A percentile compares a stretch with the other conserved stretches of the same genome.
Evolutionary conservation across 768 basidiomycete genomes (phyloP).

Genomic region (Lactifluus hygrophoroides): DNA sequence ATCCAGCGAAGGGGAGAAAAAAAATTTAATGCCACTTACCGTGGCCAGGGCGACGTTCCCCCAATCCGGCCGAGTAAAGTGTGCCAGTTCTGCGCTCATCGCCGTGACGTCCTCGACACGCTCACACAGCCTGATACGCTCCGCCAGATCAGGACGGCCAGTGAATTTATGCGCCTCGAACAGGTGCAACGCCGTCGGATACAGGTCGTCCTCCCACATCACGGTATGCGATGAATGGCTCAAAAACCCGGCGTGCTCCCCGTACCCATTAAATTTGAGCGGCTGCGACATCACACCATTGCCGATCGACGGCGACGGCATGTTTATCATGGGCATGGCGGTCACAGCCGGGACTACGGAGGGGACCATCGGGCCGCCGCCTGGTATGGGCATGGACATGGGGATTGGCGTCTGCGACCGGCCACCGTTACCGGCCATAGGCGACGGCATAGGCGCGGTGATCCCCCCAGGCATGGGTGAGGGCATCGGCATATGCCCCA

Average conservation of each 20-base stretch:
- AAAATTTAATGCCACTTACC: conserved; percentile 33
- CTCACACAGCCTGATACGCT: conserved; percentile 42
- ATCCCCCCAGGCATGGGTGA: neutral
- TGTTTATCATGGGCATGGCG: neutral
- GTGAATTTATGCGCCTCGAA: conserved; percentile 67
- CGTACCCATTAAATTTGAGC: conserved; percentile 29
- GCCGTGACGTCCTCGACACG: conserved; percentile 33
- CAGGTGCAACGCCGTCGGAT: conserved; percentile 68
- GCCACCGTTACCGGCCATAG: neutral
- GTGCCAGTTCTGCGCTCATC: conserved; percentile 26
- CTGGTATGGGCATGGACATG: conserved; percentile 4
- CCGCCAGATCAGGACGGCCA: conserved; percentile 42
- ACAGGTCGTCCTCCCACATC: conserved; percentile 43
- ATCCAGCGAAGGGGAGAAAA: neutral
- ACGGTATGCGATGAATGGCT: conserved; percentile 61
- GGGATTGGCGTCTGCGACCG: neutral
- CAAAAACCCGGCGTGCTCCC: conserved; percentile 42
- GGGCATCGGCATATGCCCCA: neutral
- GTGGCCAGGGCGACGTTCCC: conserved; percentile 38
- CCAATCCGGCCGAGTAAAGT: conserved; percentile 49
- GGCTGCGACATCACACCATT: conserved; percentile 9
- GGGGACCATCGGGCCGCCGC: conserved; percentile 15
- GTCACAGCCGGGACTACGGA: neutral
- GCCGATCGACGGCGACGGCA: conserved; percentile 8
- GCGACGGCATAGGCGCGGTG: conserved; percentile 5